A percentile compares a stretch with the other conserved stretches of the same genome.
phyloP scores from a whole-genome alignment of 1,284 basidiomycete genomes.

The Irpex rosettiformis region DNA sequence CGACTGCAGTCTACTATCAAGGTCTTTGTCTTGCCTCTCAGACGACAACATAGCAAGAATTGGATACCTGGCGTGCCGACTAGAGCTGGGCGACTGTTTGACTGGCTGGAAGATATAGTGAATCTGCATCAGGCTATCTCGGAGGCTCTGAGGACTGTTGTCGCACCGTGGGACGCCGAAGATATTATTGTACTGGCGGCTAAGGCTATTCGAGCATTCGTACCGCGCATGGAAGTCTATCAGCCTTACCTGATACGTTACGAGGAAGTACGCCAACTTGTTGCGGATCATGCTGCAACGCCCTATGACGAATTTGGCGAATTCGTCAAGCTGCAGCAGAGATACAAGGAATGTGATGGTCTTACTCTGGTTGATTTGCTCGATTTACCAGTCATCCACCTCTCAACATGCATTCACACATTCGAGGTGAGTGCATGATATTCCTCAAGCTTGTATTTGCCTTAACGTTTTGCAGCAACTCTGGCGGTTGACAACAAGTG shows the following conservation, averaged over 20 bases:
- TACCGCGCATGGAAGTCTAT: conserved; percentile 72
- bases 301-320: conserved; percentile 66
- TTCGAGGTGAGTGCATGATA: conserved; percentile 62
- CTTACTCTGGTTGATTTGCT: conserved; percentile 68
- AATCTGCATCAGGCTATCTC: conserved; percentile 69
- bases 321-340: conserved; percentile 76
- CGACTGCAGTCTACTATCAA: conserved; percentile 61
- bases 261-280: conserved; percentile 53
- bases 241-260: conserved; percentile 81
- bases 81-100: conserved; percentile 68
- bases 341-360: conserved; percentile 46
- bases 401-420: conserved; percentile 70
- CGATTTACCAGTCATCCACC: conserved; percentile 70
- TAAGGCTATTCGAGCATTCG: conserved; percentile 53
- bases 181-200: conserved; percentile 49
- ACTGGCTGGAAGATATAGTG: conserved; percentile 83
- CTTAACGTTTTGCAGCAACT: conserved; percentile 44
- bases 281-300: conserved; percentile 24
- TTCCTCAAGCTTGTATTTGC: background rate
- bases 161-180: conserved; percentile 19
- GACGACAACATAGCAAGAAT: conserved; percentile 56
- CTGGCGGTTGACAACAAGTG: conserved; percentile 61
- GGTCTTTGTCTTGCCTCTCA: conserved; percentile 74
- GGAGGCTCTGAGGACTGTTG: conserved; percentile 42
- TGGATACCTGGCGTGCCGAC: conserved; percentile 81